A percentile compares a stretch with the other conserved stretches of the same genome.
phyloP scores from a whole-genome alignment of 208 protist species.

The Acanthamoeba healyi region DNA sequence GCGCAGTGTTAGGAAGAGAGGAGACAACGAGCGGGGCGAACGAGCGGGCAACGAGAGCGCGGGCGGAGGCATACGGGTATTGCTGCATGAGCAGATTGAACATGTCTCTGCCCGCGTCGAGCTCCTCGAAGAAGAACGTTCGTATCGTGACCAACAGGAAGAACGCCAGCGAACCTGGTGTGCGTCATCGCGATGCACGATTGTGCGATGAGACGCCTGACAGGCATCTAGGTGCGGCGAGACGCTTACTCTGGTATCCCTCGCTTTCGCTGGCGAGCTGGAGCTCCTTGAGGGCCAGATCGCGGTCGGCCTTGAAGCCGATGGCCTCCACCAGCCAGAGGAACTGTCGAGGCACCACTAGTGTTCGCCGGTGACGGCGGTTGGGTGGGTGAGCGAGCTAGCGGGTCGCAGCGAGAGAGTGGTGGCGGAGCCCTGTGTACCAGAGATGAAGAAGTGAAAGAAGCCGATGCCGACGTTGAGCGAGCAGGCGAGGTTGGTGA shows the following conservation, averaged over 20 bases:
- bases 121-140: conserved; percentile 44
- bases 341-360: conserved; percentile 51
- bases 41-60: too few relatives aligned
- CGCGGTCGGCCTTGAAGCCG: conserved; percentile 44
- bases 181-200: neutral
- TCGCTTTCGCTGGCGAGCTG: conserved; percentile 17
- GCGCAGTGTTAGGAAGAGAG: too few relatives aligned
- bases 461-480: conserved; percentile 35
- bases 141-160: conserved; percentile 35
- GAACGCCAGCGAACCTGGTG: neutral
- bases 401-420: too few relatives aligned
- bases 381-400: too few relatives aligned
- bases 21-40: too few relatives aligned
- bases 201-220: neutral
- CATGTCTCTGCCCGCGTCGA: neutral
- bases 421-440: too few relatives aligned
- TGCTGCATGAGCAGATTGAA: conserved; percentile 13
- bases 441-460: conserved; percentile 66
- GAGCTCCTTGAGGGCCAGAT: conserved; percentile 9
- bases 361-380: too few relatives aligned
- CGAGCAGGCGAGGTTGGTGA: neutral
- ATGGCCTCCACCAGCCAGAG: conserved; percentile 52
- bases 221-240: neutral
- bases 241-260: conserved; percentile 2
- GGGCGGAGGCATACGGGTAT: neutral